Conservation (phyloP, 805 yeast species). For the Aciculoconidium aculeatum region DNA sequence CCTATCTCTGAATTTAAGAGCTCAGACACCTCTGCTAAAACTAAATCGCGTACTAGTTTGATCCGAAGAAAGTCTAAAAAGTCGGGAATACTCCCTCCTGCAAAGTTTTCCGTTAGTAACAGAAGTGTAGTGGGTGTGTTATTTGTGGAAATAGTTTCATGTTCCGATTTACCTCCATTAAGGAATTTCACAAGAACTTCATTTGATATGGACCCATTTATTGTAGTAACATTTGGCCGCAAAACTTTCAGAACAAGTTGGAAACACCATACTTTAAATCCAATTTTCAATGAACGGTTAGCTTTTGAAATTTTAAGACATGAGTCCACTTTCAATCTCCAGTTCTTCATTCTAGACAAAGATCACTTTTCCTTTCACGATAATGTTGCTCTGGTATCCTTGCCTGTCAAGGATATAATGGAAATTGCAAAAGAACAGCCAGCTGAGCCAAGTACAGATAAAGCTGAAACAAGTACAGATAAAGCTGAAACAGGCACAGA, state of each 20-base stretch:
- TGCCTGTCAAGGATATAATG: conserved; percentile 49
- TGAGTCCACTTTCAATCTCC: conserved; percentile 61
- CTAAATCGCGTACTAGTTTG: too few species aligned
- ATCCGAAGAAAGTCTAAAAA: too few species aligned
- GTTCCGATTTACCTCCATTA: conserved; percentile 74
- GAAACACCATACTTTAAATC: conserved; percentile 76
- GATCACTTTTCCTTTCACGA: conserved; percentile 83
- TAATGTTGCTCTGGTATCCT: conserved; percentile 60
- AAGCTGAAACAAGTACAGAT: neutral
- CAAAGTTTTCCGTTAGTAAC: conserved; percentile 32
- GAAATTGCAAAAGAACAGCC: conserved; percentile 15
- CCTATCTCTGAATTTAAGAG: too few species aligned
- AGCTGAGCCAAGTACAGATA: neutral
- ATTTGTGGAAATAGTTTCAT: conserved; percentile 69
- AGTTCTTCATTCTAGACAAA: conserved; percentile 73
- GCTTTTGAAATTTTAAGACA: conserved; percentile 69
- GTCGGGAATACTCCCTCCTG: conserved; percentile 7
- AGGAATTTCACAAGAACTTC: conserved; percentile 65
- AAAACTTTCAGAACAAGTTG: conserved; percentile 82
- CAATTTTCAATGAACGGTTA: conserved; percentile 73
- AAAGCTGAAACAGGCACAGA: conserved; percentile 1
- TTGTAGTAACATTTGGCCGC: conserved; percentile 84
- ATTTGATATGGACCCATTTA: conserved; percentile 96
- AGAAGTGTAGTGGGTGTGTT: conserved; percentile 58
- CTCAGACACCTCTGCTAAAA: too few species aligned